These are phyloP conservation scores for Hordeum vulgare DNA, from an alignment of 176 grass and related monocot species.

Conservation along the genomic window DNA sequence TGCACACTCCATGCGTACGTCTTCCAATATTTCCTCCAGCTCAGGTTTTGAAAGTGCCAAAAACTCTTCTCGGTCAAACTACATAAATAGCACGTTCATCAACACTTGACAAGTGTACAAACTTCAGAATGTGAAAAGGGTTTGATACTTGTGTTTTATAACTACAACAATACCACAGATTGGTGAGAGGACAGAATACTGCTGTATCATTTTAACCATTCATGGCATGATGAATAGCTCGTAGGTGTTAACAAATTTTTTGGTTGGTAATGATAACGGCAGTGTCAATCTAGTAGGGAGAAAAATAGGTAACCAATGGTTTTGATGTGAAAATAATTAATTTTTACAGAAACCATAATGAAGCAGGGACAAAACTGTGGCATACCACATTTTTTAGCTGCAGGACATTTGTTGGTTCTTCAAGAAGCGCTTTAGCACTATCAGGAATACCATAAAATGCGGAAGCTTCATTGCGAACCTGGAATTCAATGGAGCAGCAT, in stretches of 20 bases:
- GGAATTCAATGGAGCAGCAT: conserved; percentile 9
- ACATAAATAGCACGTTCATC: conserved; percentile 21
- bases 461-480: conserved; percentile 36
- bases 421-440: conserved; percentile 63
- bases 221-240: not conserved
- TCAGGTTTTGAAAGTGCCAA: conserved; percentile 70
- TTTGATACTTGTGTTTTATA: not conserved
- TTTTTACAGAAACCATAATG: not conserved
- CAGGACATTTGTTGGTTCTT: conserved; percentile 66
- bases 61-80: conserved; percentile 73
- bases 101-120: conserved; percentile 14
- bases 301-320: not conserved
- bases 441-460: conserved; percentile 78
- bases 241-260: not conserved
- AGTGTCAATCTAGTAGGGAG: not conserved
- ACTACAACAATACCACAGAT: not conserved
- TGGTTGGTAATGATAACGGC: not conserved
- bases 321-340: conserved; percentile 6
- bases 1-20: conserved; percentile 77
- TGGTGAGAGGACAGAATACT: not conserved
- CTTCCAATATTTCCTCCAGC: conserved; percentile 81
- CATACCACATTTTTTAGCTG: conserved; percentile 87
- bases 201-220: not conserved
- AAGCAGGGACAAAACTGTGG: not conserved
- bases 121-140: conserved; percentile 16